Evolutionary conservation across 2,329 filamentous ascomycete genomes (phyloP).

Genomic region (Arthrobotrys sphaeroides): DNA sequence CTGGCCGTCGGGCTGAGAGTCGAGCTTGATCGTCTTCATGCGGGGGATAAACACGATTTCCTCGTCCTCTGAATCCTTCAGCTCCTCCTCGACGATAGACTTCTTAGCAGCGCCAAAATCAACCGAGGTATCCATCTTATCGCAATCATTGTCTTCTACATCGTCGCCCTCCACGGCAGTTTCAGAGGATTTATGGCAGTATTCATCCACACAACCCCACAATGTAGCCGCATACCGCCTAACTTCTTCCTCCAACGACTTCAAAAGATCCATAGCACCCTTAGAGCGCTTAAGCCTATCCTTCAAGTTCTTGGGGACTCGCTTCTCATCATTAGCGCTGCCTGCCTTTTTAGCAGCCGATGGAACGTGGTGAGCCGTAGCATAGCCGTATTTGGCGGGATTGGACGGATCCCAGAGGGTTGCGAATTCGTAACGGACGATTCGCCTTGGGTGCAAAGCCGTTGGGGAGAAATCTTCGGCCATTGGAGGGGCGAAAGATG

Average conservation of each 20-base stretch:
- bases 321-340: constrained; percentile 64
- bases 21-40: constrained; percentile 61
- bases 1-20: constrained; percentile 57
- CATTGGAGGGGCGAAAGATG: constrained; percentile 82
- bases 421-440: constrained; percentile 88
- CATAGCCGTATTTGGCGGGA: constrained; percentile 62
- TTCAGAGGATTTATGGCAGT: constrained; percentile 54
- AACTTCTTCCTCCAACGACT: constrained; percentile 85
- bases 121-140: constrained; percentile 59
- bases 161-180: constrained; percentile 58
- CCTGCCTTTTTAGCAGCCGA: constrained; percentile 64
- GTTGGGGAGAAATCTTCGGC: constrained; percentile 83
- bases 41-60: constrained; percentile 83
- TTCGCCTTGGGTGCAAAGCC: constrained; percentile 80
- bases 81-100: constrained; percentile 52
- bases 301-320: constrained; percentile 81
- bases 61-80: constrained; percentile 72
- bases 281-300: constrained; percentile 78
- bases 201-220: constrained; percentile 54
- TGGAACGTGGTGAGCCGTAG: constrained; percentile 34
- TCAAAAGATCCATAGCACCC: constrained; percentile 80
- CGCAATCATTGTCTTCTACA: constrained; percentile 65
- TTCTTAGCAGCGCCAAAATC: constrained; percentile 60
- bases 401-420: constrained; percentile 78
- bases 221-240: constrained; percentile 62